Evolutionary conservation across 495 filamentous ascomycete species (phyloP), one percentile per base, ranked within the genome.

Genomic region (Penicillium mononematosum): DNA sequence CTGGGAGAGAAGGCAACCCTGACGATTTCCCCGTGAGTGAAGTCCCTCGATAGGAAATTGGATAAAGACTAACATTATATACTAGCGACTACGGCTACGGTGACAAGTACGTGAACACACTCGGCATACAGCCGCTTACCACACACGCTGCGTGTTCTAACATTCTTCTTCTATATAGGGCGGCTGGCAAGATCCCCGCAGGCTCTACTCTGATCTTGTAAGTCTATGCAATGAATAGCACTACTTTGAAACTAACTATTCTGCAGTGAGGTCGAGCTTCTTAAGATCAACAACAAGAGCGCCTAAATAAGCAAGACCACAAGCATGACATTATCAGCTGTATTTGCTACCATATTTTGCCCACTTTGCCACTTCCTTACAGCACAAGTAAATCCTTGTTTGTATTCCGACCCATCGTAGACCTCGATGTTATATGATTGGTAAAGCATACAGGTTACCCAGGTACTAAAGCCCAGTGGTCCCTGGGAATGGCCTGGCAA

Each of bases 71-170:
- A 55, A 79, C 60, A 34, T 52, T 6, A 50, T 8, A 54, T 49
- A 17, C 62, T 56, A 92, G 90, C 68, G 88, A 91, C 73, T 92
- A 79, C 63, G 91, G 79, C 53, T 96, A 96, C 65, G 91, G 90
- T 39, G 64, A 80, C n/a, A 68, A 77, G 88, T 91, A 81, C 69
- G 86, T 65, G 11, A 52, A 67, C 76, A 86, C 89, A 79, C 71
- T 85, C 61, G 4, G 51, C 9, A 46, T 27, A 9, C 16, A n/a
- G 58, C 10, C n/a, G 9, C 46, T 47, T 32, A 16, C 8, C 19
- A 24, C 17, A 66, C 22, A 1, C 29, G 36, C 36, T 11, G 39
- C 4, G 3, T 19, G 20, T 52, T 49, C 56, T 58, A 49, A 58
- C 47, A 38, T 36, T 68, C 44, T 55, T 44, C 38, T 41, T 55